These are phyloP conservation scores for Fraxinus anomala DNA, from an alignment of 257 asterid species.

Conservation along the genomic window DNA sequence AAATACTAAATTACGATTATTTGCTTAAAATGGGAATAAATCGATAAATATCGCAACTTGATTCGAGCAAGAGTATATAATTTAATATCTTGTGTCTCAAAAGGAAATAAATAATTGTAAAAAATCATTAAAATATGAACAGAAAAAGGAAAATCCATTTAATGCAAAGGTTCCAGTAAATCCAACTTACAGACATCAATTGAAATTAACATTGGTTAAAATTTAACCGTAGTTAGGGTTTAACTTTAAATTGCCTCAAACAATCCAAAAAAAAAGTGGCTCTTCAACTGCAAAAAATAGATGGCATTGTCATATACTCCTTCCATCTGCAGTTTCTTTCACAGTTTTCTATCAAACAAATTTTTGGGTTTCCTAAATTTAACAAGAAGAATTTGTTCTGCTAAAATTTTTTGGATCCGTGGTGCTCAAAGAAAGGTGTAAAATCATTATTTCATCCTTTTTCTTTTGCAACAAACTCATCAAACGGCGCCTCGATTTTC, in stretches of 20 bases:
- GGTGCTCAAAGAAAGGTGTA: slow-evolving; percentile 21
- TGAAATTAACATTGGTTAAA: slow-evolving; percentile 32
- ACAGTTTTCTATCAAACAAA: background rate
- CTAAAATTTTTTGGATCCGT: slow-evolving; percentile 17
- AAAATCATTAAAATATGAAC: slow-evolving; percentile 9
- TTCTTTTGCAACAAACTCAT: slow-evolving; percentile 13
- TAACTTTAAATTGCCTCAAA: slow-evolving; percentile 19
- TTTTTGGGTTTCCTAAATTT: slow-evolving; percentile 20
- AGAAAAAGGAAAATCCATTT: slow-evolving; percentile 29
- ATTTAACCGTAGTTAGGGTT: slow-evolving; percentile 45
- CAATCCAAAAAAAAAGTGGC: slow-evolving; percentile 25
- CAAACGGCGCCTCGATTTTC: slow-evolving; percentile 25
- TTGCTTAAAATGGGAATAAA: background rate
- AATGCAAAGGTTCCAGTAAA: slow-evolving; percentile 18
- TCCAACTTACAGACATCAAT: slow-evolving; percentile 18
- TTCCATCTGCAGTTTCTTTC: slow-evolving; percentile 14
- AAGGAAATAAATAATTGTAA: background rate
- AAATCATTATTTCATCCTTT: background rate
- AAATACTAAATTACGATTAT: background rate
- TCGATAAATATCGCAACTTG: background rate
- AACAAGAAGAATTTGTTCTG: slow-evolving; percentile 17
- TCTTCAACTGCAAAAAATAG: background rate
- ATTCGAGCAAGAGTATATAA: background rate
- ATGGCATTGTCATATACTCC: background rate
- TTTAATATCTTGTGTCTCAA: background rate